A percentile compares a stretch with the other conserved stretches of the same genome.
Evolutionary conservation across 177 flowering plant genomes (phyloP).

Genomic region (Vitis hybrid): DNA sequence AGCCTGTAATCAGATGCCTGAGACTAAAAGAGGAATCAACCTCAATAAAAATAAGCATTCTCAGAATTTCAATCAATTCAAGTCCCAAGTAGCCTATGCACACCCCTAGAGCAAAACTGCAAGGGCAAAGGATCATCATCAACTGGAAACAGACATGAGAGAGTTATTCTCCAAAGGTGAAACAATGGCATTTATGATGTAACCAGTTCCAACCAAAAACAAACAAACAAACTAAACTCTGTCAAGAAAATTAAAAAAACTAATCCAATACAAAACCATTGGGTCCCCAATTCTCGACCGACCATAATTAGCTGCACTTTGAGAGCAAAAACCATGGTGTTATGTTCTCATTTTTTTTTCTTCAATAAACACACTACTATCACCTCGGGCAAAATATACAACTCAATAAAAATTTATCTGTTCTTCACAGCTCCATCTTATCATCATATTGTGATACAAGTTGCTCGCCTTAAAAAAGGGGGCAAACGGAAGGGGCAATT

Average conservation of each 20-base stretch:
- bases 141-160: too few relatives aligned
- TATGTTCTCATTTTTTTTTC: constrained; percentile 17
- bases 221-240: constrained; percentile 15
- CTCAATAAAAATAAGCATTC: too few relatives aligned
- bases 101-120: too few relatives aligned
- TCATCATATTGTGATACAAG: constrained; percentile 27
- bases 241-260: constrained; percentile 16
- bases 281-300: constrained; percentile 19
- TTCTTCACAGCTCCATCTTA: constrained; percentile 37
- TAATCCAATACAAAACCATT: constrained; percentile 40
- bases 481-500: constrained; percentile 3
- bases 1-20: too few relatives aligned
- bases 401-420: constrained; percentile 36
- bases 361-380: constrained; percentile 33
- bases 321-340: constrained; percentile 28
- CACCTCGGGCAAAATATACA: constrained; percentile 48
- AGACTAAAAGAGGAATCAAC: too few relatives aligned
- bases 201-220: constrained; percentile 1
- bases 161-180: neutral
- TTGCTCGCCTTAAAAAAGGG: constrained; percentile 22
- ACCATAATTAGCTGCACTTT: constrained; percentile 9
- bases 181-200: constrained; percentile 8
- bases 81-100: too few relatives aligned
- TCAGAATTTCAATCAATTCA: too few relatives aligned
- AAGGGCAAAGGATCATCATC: too few relatives aligned